Evolutionary conservation across 2,329 filamentous ascomycete genomes (phyloP).

Genomic region (Pseudonectria foliicola): DNA sequence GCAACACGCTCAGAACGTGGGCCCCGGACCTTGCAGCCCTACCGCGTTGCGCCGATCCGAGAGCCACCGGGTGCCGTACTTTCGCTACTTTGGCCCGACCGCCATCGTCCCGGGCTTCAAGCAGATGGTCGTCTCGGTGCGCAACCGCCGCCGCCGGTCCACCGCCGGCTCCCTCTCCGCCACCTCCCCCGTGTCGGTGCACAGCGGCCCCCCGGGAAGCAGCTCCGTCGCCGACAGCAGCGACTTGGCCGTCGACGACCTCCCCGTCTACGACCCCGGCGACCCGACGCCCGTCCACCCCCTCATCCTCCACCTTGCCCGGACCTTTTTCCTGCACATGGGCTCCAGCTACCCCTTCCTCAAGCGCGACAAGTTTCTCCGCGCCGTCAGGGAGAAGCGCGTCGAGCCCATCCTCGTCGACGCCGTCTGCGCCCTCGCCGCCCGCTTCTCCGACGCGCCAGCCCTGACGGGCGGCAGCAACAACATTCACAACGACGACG

Average conservation of each 20-base stretch:
- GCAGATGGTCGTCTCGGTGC: constrained; percentile 78
- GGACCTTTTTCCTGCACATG: constrained; percentile 73
- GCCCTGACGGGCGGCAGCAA: constrained; percentile 40
- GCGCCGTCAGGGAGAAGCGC: constrained; percentile 71
- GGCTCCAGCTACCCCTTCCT: constrained; percentile 85
- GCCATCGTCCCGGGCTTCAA: constrained; percentile 90
- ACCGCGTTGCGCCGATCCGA: constrained; percentile 43
- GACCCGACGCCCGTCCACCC: constrained; percentile 65
- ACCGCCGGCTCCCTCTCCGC: constrained; percentile 50
- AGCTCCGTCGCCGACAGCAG: constrained; percentile 36
- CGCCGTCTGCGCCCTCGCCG: constrained; percentile 74
- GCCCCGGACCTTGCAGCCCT: constrained; percentile 28
- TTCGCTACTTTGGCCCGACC: constrained; percentile 83
- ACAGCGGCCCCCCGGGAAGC: constrained; percentile 29
- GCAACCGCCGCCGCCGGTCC: constrained; percentile 56
- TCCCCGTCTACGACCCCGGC: constrained; percentile 70
- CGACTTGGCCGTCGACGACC: constrained; percentile 41
- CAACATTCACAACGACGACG: too few relatives aligned
- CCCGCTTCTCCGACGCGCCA: constrained; percentile 65
- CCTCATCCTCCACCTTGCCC: constrained; percentile 68
- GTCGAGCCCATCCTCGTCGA: constrained; percentile 82
- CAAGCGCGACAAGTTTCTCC: constrained; percentile 62
- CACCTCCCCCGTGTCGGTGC: constrained; percentile 40
- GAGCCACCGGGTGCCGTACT: constrained; percentile 72
- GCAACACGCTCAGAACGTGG: constrained; percentile 2